Evolutionary conservation across 805 yeast species (phyloP).

Genomic region (Ogataea zsoltii): DNA sequence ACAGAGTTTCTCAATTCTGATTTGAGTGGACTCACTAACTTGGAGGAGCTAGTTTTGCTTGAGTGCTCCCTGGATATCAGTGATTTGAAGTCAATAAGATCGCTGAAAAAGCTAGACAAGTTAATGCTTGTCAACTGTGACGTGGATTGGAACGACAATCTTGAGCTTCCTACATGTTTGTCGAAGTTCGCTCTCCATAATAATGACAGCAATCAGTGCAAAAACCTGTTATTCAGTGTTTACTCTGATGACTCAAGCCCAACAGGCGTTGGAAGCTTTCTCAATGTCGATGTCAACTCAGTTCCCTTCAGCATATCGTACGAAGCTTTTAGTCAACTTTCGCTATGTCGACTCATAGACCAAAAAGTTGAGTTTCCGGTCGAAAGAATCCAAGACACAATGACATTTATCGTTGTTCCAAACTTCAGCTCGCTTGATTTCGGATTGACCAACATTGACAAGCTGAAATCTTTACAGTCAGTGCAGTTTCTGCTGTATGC

Average conservation of each 20-base stretch:
- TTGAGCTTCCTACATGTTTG: conserved; percentile 21
- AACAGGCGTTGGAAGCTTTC: not conserved
- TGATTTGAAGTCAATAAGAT: conserved; percentile 12
- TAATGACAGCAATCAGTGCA: conserved; percentile 16
- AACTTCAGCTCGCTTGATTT: conserved; percentile 16
- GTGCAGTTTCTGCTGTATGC: conserved; percentile 13
- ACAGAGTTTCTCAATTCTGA: conserved; percentile 14
- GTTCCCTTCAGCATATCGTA: conserved; percentile 11
- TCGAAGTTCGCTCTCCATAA: conserved; percentile 20
- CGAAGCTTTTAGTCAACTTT: not conserved
- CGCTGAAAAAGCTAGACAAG: conserved; percentile 7
- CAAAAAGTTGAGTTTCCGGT: conserved; percentile 8
- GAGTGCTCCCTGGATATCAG: conserved; percentile 19
- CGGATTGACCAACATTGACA: conserved; percentile 6
- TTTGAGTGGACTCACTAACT: conserved; percentile 11
- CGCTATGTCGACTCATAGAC: conserved; percentile 8
- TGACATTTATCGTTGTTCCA: conserved; percentile 20
- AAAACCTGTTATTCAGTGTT: conserved; percentile 16
- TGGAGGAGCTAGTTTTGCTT: conserved; percentile 19
- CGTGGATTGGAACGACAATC: conserved; percentile 18
- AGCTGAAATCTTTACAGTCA: not conserved
- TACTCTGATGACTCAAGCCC: not conserved
- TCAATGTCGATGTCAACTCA: conserved; percentile 19
- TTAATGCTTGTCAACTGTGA: conserved; percentile 23
- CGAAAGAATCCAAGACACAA: not conserved